Evolutionary conservation across 352 stramenopile species (phyloP), one percentile per base, ranked within the genome.

Genomic region (Nannochloropsis limnetica): DNA sequence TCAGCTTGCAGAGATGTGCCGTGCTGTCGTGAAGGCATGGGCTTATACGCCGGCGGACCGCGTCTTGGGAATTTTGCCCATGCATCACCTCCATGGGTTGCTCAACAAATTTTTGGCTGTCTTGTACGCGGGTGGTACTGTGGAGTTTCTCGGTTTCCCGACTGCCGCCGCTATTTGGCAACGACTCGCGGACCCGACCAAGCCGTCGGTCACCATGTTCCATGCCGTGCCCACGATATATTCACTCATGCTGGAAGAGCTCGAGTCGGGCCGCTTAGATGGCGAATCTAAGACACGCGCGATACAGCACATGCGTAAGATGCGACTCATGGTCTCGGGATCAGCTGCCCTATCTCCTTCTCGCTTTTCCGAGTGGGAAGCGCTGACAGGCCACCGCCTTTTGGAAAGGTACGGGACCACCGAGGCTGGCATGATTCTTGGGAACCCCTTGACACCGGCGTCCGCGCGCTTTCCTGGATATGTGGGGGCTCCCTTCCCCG

Each of bases 211-310:
- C 22, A 90, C 89, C 3, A 88, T 96, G 85, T 88, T 96, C 79
- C 96, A 96, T 92, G 93, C 91, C 5, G 93, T 97, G 8, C 93
- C 93, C 0, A 96, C 92, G 0, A 92, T 97, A 79, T 97, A 96
- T 89, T 90, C 92, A 84, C 90, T 92, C 80, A 83, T 97, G 49
- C 86, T 96, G 15, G 91, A 95, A 84, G 88, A 89, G 3, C 89
- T 92, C 23, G 88, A 92, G 67, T 74, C 61, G 11, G 61, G 11
- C 25, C 61, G 61, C n/a, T 44, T 80, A 82, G 17, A 25, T 54
- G 45, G 23, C 17, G 61, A 8, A 15, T 74, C 61, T 2, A 8
- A 74, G 61, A 22, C n/a, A 29, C 15, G n/a, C n/a, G 61, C 61
- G n/a, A 9, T 74, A 29, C 6, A 74, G 20, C 61, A 74, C 11